Conservation (phyloP, 768 basidiomycete species). For the Rhodocollybia butyracea region DNA sequence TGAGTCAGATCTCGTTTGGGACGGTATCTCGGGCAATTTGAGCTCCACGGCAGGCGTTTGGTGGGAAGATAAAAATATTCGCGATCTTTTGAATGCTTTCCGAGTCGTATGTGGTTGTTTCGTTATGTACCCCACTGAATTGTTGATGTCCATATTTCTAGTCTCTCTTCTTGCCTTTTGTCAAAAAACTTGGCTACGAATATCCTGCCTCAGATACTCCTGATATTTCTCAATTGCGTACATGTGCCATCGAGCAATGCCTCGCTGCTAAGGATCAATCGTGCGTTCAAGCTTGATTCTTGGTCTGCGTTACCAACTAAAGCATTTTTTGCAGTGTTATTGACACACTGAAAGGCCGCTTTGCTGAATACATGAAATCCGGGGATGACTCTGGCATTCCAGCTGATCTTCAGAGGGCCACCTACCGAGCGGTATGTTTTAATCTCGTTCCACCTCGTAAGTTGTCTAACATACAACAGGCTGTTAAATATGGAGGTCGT, state of each 20-base stretch:
- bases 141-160: conserved; percentile 13
- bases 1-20: conserved; percentile 55
- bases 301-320: background rate
- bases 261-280: conserved; percentile 40
- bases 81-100: conserved; percentile 39
- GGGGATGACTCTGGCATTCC: conserved; percentile 80
- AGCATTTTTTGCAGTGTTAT: conserved; percentile 47
- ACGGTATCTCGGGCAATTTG: conserved; percentile 45
- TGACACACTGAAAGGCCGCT: conserved; percentile 53
- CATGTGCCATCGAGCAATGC: conserved; percentile 47
- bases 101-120: conserved; percentile 25
- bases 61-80: conserved; percentile 57
- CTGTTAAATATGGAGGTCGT: conserved; percentile 70
- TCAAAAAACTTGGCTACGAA: conserved; percentile 58
- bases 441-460: background rate
- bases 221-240: conserved; percentile 56
- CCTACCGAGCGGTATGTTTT: conserved; percentile 57
- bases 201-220: conserved; percentile 47
- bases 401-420: conserved; percentile 65
- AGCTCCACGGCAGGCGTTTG: conserved; percentile 46
- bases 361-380: conserved; percentile 65
- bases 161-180: conserved; percentile 52
- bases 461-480: conserved; percentile 32
- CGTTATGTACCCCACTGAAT: background rate
- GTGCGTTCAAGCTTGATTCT: conserved; percentile 18